phyloP scores from a whole-genome alignment of 805 yeast genomes.

The Ogataea siamensis region DNA sequence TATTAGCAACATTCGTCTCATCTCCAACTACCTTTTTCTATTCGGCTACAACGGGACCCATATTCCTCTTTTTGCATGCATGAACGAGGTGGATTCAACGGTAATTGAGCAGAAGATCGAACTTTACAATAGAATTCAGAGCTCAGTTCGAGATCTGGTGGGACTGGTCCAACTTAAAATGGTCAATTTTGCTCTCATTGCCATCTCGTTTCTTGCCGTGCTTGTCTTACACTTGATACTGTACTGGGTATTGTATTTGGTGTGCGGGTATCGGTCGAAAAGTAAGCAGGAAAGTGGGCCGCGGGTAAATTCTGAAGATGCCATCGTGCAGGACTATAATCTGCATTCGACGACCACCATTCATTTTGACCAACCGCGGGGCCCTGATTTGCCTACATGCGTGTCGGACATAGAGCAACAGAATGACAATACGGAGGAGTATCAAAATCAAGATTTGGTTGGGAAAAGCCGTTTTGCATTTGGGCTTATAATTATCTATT shows the following conservation, averaged over 20 bases:
- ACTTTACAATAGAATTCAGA: conserved; percentile 22
- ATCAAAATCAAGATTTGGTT: conserved; percentile 15
- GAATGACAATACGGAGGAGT: conserved; percentile 8
- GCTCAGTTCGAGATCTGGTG: conserved; percentile 15
- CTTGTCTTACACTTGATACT: conserved; percentile 22
- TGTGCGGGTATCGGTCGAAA: conserved; percentile 8
- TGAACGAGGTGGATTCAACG: conserved; percentile 11
- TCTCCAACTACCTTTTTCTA: conserved; percentile 23
- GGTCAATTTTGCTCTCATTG: conserved; percentile 23
- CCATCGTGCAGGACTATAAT: conserved; percentile 10
- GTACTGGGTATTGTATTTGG: conserved; percentile 16
- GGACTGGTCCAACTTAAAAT: conserved; percentile 23
- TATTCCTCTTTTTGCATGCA: conserved; percentile 16
- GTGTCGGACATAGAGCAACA: conserved; percentile 8
- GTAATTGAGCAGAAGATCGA: conserved; percentile 10
- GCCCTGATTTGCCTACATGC: not conserved
- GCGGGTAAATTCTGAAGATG: conserved; percentile 3
- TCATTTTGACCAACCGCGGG: conserved; percentile 3
- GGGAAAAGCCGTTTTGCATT: conserved; percentile 21
- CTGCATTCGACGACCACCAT: conserved; percentile 3
- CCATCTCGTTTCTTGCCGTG: conserved; percentile 18
- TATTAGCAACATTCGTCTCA: conserved; percentile 16
- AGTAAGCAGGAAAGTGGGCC: conserved; percentile 5
- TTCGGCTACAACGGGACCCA: conserved; percentile 24
- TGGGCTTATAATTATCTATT: conserved; percentile 19